These are phyloP conservation scores for Sphaceloma murrayae DNA, from an alignment of 2,329 filamentous ascomycete genomes.

Conservation along the genomic window DNA sequence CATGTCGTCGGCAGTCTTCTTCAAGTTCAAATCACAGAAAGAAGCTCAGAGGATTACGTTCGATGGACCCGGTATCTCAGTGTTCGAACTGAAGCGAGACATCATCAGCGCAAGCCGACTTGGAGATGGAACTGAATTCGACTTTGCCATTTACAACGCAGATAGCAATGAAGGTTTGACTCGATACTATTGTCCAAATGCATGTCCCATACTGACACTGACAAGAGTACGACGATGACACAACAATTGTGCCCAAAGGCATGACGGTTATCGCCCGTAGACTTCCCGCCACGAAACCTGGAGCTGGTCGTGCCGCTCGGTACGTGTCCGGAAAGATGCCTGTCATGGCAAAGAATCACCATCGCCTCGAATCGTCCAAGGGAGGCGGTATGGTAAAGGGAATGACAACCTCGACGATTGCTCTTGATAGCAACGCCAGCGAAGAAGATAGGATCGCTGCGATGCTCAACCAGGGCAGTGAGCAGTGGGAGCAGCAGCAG, in stretches of 20 bases:
- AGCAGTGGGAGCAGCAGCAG: constrained; percentile 88
- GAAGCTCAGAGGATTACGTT: constrained; percentile 91
- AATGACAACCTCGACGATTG: constrained; percentile 47
- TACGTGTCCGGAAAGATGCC: constrained; percentile 97
- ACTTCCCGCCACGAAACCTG: constrained; percentile 71
- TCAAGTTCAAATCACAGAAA: constrained; percentile 99
- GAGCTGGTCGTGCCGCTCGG: constrained; percentile 80
- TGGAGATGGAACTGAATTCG: constrained; percentile 92
- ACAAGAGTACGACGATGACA: constrained; percentile 92
- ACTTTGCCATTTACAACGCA: constrained; percentile 87
- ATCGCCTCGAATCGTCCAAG: constrained; percentile 55
- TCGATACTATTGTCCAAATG: background rate
- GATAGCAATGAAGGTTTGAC: constrained; percentile 78
- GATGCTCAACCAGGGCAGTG: constrained; percentile 80
- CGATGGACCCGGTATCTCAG: constrained; percentile 93
- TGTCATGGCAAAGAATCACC: constrained; percentile 70
- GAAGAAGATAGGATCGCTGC: constrained; percentile 91
- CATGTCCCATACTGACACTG: constrained; percentile 21
- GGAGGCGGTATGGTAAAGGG: constrained; percentile 32
- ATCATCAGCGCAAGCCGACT: constrained; percentile 92
- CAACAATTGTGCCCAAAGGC: constrained; percentile 89
- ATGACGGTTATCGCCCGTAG: constrained; percentile 86
- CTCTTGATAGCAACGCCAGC: constrained; percentile 70
- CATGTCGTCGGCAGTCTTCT: constrained; percentile 97
- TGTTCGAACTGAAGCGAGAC: constrained; percentile 97